Percentiles rank a stretch among this genome's conserved stretches.
Evolutionary conservation across 106 monocot species (phyloP).

Genomic region (Xerophyta viscosa): DNA sequence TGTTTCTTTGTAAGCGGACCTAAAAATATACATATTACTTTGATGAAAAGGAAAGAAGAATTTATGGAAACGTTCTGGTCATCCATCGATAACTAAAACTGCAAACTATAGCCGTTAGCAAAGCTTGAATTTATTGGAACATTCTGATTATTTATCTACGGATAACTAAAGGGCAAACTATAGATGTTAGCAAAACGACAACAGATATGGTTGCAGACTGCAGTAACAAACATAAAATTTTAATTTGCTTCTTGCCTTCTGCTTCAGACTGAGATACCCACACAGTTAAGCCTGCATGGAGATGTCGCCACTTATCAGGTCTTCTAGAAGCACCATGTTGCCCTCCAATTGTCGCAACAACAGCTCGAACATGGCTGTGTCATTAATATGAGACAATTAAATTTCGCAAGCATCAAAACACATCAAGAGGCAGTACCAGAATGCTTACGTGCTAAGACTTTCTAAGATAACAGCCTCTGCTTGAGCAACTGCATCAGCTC

Average conservation of each 20-base stretch:
- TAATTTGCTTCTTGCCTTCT: constrained; percentile 19
- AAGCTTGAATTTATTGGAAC: no score
- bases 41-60: no score
- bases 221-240: no score
- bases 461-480: constrained; percentile 65
- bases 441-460: constrained; percentile 71
- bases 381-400: background rate
- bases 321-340: constrained; percentile 66
- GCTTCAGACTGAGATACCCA: constrained; percentile 72
- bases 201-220: no score
- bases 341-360: constrained; percentile 83
- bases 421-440: background rate
- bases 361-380: constrained; percentile 70
- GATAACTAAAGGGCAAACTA: no score
- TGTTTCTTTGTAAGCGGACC: no score
- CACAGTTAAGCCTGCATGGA: constrained; percentile 76
- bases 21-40: no score
- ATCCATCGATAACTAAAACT: no score
- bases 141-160: no score
- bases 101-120: no score
- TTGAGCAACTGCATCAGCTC: constrained; percentile 67
- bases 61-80: no score
- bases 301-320: constrained; percentile 79
- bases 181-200: no score
- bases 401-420: background rate